Base-by-base conservation (phyloP, 192 early-diverging fungal genomes). In the Coemansia sp. region DNA sequence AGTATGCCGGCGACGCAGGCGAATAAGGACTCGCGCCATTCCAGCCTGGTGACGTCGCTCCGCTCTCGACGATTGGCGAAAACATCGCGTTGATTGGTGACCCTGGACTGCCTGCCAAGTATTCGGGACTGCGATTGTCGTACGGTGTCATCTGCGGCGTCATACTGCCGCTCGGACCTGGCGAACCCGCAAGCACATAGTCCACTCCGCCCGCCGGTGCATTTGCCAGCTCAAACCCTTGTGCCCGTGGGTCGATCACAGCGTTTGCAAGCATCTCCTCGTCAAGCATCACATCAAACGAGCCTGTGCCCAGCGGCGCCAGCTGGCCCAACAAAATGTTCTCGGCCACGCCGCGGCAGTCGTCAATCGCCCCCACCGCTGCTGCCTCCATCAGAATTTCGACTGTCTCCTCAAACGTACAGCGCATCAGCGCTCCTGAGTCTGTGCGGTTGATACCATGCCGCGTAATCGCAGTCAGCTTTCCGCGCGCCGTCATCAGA, bases 351-450 rank as follows among this genome's bases (percentile, higher is more conserved):
- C 97, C 97, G 68, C 87, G 87, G 74, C 95, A 98, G 75, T 94
- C 92, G 77, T 99, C 97, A 50, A 93, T 31, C 68, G 95, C 91
- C 61, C 94, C 97, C 19, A 87, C 86, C 39, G 90, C 87, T 4
- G 97, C 94, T 4, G 95, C 93, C 35, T 97, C 94, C 86, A 99
- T 91, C 65, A 99, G 86, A 74, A 97, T 90, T 82, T 99, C 97
- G 0, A 99, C 97, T 0, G 97, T 98, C 83, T 99, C 97, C 82
- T 99, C 97, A 59, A 99, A 99, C 9, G 97, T 95, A 60, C 91
- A 92, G 39, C 95, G 87, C 85, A 96, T 94, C 51, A 99, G 80
- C 9, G 92, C 94, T 50, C 94, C 94, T 2, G 94, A 91, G 66
- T 96, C 94, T 16, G 94, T 89, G 41, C 95, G 87, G 77, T 97